A percentile compares a stretch with the other conserved stretches of the same genome.
Conservation (phyloP, 1,139 yeast genomes). For the Diutina mesorugosa region DNA sequence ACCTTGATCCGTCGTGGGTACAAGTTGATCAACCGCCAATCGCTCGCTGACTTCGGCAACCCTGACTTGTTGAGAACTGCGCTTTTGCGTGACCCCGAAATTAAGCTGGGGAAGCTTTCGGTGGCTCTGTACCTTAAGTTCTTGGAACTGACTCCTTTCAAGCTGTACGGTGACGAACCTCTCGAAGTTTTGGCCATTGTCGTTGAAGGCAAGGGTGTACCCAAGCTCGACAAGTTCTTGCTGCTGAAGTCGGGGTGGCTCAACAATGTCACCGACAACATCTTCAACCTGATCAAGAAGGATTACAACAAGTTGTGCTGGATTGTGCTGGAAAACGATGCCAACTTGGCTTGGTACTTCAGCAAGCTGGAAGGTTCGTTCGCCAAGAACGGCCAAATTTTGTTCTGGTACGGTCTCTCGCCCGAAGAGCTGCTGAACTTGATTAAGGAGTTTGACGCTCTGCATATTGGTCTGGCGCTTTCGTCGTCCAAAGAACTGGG, state of each 20-base stretch:
- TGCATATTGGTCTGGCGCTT: slow-evolving; percentile 21
- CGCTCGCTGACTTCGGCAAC: slow-evolving; percentile 61
- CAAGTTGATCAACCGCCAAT: slow-evolving; percentile 61
- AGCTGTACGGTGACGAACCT: slow-evolving; percentile 91
- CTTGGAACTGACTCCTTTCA: slow-evolving; percentile 52
- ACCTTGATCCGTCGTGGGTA: slow-evolving; percentile 96
- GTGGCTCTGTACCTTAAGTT: slow-evolving; percentile 75
- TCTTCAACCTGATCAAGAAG: slow-evolving; percentile 69
- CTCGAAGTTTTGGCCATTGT: slow-evolving; percentile 89
- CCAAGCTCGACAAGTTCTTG: slow-evolving; percentile 78
- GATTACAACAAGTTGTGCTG: slow-evolving; percentile 70
- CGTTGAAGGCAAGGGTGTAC: slow-evolving; percentile 25
- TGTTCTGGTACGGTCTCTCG: slow-evolving; percentile 89
- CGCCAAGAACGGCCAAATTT: slow-evolving; percentile 74
- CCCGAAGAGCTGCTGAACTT: slow-evolving; percentile 52
- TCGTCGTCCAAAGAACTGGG: slow-evolving; percentile 30
- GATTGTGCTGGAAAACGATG: slow-evolving; percentile 84
- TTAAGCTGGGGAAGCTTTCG: slow-evolving; percentile 55
- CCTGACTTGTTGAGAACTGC: slow-evolving; percentile 69
- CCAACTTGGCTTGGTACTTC: slow-evolving; percentile 87
- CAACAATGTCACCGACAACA: slow-evolving; percentile 91
- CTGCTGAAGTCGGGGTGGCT: slow-evolving; percentile 92
- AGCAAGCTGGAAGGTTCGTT: slow-evolving; percentile 90
- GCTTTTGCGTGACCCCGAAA: slow-evolving; percentile 63
- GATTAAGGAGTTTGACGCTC: slow-evolving; percentile 48